phyloP scores from a whole-genome alignment of 352 stramenopile species.

The Lagenidium sp. region DNA sequence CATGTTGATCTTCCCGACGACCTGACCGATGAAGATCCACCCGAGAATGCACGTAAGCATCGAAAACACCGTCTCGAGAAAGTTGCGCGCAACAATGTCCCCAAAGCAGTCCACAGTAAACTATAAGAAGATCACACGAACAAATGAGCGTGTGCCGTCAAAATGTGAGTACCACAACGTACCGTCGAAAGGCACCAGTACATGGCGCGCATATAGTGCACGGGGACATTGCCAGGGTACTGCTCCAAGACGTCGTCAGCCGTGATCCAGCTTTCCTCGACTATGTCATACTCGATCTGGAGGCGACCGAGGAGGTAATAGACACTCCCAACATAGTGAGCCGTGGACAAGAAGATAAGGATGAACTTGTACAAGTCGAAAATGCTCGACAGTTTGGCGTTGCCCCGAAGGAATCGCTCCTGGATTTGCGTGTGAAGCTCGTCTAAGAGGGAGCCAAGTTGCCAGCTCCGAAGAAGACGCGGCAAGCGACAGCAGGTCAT shows the following conservation, averaged over 20 bases:
- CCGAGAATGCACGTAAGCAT: conserved; percentile 58
- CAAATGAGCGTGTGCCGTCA: too few species aligned
- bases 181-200: conserved; percentile 72
- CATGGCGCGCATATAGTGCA: conserved; percentile 71
- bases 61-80: conserved; percentile 47
- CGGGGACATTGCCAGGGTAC: conserved; percentile 29
- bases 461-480: conserved; percentile 14
- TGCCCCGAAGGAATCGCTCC: conserved; percentile 12
- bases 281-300: conserved; percentile 13
- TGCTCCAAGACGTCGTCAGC: conserved; percentile 40
- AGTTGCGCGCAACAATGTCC: conserved; percentile 52
- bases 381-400: conserved; percentile 13
- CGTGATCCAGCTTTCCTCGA: conserved; percentile 39
- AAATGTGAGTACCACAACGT: too few species aligned
- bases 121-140: too few species aligned
- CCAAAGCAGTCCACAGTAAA: conserved; percentile 78
- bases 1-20: conserved; percentile 57
- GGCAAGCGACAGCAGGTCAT: conserved; percentile 14
- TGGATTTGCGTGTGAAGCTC: conserved; percentile 15
- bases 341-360: conserved; percentile 17
- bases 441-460: conserved; percentile 14
- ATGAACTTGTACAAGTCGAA: conserved; percentile 24
- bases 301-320: conserved; percentile 17
- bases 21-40: conserved; percentile 70
- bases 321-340: conserved; percentile 18